Percentiles rank a stretch among this genome's conserved stretches.
Conservation (phyloP, 768 basidiomycete species). For the Hericium alpestre region DNA sequence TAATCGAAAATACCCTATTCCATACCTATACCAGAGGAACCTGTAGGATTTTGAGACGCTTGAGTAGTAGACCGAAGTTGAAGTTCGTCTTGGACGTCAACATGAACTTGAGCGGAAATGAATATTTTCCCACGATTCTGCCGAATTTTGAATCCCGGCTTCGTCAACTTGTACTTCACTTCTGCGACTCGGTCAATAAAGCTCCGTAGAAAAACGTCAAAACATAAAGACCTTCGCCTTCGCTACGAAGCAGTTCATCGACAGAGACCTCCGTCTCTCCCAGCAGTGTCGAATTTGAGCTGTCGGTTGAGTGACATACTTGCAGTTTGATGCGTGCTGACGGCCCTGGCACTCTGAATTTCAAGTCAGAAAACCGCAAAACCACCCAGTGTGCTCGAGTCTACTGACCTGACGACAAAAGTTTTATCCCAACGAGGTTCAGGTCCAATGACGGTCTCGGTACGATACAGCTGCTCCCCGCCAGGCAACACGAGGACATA, state of each 20-base stretch:
- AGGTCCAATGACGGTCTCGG: background rate
- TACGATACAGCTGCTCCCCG: background rate
- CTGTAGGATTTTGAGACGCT: background rate
- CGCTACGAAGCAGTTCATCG: background rate
- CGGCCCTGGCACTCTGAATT: background rate
- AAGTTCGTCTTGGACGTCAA: background rate
- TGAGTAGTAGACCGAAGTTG: background rate
- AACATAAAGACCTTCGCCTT: background rate
- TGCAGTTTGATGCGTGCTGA: background rate
- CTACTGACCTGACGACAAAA: constrained; percentile 69
- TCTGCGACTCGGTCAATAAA: background rate
- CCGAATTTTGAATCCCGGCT: background rate
- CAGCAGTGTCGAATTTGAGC: background rate
- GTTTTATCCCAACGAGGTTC: constrained; percentile 72
- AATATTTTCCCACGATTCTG: background rate
- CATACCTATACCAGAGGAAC: background rate
- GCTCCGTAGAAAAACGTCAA: background rate
- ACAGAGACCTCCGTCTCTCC: background rate
- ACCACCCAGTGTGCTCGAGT: constrained; percentile 18
- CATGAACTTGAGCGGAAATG: background rate
- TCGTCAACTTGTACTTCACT: background rate
- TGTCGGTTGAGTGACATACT: background rate
- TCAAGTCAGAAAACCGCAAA: background rate
- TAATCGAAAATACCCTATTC: no score
- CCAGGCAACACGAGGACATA: background rate